These are phyloP conservation scores for Dryas drummondii DNA, from an alignment of 306 rosid genomes.

Conservation along the genomic window DNA sequence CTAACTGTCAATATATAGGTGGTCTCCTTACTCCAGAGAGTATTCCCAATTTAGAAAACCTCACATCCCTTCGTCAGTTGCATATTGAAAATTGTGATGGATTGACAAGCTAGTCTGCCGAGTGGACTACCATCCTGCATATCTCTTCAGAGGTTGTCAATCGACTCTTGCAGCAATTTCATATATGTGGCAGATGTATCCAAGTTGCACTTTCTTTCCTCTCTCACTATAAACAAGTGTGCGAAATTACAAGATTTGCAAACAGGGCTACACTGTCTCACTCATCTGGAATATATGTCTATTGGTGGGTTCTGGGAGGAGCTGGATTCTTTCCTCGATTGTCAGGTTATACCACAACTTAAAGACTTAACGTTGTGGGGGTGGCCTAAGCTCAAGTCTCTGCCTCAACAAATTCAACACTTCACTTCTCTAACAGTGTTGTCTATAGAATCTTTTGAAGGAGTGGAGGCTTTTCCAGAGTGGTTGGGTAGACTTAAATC, in stretches of 20 bases:
- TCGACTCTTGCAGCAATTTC: neutral
- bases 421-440: too few relatives aligned
- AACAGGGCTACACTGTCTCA: neutral
- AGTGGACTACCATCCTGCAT: neutral
- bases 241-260: neutral
- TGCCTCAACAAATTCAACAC: too few relatives aligned
- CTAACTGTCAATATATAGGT: fast-evolving
- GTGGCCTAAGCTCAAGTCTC: too few relatives aligned
- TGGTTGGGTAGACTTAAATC: too few relatives aligned
- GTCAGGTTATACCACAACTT: neutral
- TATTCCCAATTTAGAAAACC: neutral
- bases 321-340: neutral
- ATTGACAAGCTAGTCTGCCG: neutral
- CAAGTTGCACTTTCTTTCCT: neutral
- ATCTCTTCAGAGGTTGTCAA: neutral
- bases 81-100: too few relatives aligned
- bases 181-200: neutral
- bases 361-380: too few relatives aligned
- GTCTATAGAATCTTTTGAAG: too few relatives aligned
- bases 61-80: neutral
- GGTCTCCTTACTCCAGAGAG: neutral
- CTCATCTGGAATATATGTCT: neutral
- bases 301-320: neutral
- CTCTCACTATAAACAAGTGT: neutral
- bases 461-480: too few relatives aligned